Conservation (phyloP, 805 yeast genomes). For the Kuraishia ogatae region DNA sequence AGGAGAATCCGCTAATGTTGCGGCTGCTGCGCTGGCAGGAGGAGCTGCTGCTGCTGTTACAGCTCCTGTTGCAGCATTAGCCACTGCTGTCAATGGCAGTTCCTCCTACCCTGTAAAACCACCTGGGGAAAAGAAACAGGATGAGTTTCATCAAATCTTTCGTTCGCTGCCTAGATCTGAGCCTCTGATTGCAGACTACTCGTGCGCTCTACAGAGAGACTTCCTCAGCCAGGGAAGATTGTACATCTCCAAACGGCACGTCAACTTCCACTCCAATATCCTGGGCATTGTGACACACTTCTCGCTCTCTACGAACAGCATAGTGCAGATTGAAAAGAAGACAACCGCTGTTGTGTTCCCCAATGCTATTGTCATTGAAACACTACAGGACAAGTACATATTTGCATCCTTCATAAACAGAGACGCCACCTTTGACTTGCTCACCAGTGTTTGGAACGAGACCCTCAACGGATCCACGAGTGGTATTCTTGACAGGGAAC, state of each 20-base stretch:
- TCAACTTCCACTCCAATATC: conserved; percentile 60
- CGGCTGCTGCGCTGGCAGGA: neutral
- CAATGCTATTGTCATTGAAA: conserved; percentile 55
- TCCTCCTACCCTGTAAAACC: neutral
- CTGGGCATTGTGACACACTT: conserved; percentile 59
- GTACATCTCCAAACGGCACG: conserved; percentile 44
- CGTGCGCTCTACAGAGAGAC: conserved; percentile 61
- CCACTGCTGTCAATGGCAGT: neutral
- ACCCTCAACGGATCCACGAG: conserved; percentile 18
- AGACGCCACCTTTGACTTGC: conserved; percentile 41
- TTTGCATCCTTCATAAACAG: conserved; percentile 62
- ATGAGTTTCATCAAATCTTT: conserved; percentile 53
- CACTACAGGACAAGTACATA: conserved; percentile 50
- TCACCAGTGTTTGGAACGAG: conserved; percentile 56
- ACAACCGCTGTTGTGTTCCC: conserved; percentile 63
- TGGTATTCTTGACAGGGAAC: neutral
- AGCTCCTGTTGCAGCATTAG: neutral
- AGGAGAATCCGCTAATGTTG: neutral
- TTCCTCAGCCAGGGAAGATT: conserved; percentile 60
- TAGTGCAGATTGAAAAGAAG: conserved; percentile 55
- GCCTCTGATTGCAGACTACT: conserved; percentile 47
- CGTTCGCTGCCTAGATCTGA: conserved; percentile 43
- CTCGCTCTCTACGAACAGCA: conserved; percentile 49
- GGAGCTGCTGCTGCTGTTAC: neutral
- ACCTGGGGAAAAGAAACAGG: conserved; percentile 44